These are phyloP conservation scores for Oryza punctata DNA, from an alignment of 176 grass and related monocot genomes.

Conservation along the genomic window DNA sequence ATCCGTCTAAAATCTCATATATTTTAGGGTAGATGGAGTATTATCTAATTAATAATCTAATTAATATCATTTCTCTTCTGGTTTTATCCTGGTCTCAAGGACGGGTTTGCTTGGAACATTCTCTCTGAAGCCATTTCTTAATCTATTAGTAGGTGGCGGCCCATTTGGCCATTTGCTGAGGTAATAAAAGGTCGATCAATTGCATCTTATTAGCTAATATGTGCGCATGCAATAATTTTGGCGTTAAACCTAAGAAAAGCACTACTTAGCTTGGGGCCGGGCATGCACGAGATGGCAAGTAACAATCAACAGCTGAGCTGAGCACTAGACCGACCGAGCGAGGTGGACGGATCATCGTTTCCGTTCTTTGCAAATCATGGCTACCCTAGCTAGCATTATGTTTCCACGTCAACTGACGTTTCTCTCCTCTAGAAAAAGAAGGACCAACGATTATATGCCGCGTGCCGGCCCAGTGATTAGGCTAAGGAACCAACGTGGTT, in stretches of 20 bases:
- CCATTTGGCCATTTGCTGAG: neutral
- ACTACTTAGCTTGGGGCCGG: neutral
- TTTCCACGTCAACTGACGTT: neutral
- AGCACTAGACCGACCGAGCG: neutral
- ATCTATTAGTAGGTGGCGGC: neutral
- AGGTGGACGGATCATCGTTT: conserved; percentile 12
- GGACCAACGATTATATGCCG: too few species aligned
- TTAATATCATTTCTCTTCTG: too few species aligned
- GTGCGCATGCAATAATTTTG: conserved; percentile 36
- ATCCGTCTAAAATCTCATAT: too few species aligned
- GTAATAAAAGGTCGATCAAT: neutral
- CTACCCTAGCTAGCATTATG: too few species aligned
- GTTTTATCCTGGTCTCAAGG: too few species aligned
- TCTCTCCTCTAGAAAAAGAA: neutral
- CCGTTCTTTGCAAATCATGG: neutral
- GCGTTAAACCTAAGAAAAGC: conserved; percentile 39
- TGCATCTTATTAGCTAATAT: neutral
- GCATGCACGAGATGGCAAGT: conserved; percentile 26
- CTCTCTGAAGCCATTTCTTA: too few species aligned
- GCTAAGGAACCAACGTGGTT: too few species aligned
- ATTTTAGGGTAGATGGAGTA: too few species aligned
- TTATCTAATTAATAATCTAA: too few species aligned
- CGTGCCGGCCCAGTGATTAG: too few species aligned
- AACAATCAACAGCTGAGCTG: conserved; percentile 13
- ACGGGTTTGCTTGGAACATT: too few species aligned